Evolutionary conservation across 495 filamentous ascomycete species (phyloP).

Genomic region (Penicillium longicatenatum): DNA sequence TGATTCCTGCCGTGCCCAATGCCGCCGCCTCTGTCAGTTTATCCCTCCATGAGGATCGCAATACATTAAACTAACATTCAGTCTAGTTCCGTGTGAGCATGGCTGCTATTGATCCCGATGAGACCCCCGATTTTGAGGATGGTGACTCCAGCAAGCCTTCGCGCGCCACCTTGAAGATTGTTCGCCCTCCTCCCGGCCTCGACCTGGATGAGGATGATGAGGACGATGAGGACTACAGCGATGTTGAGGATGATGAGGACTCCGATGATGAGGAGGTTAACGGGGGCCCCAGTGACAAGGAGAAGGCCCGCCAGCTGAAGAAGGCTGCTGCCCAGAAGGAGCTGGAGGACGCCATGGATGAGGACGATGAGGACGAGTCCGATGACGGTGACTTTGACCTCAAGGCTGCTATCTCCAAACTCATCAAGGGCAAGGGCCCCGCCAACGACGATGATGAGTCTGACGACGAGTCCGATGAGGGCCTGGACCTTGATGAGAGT

Average conservation of each 20-base stretch:
- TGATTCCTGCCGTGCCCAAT: conserved; percentile 72
- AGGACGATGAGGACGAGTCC: conserved; percentile 57
- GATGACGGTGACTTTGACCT: conserved; percentile 56
- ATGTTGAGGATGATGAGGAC: conserved; percentile 65
- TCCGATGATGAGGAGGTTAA: conserved; percentile 71
- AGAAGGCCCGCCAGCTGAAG: conserved; percentile 81
- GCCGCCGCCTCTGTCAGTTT: conserved; percentile 79
- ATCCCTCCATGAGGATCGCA: conserved; percentile 17
- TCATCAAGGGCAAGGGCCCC: conserved; percentile 81
- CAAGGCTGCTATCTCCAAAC: conserved; percentile 64
- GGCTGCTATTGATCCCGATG: conserved; percentile 93
- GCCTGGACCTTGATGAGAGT: conserved; percentile 75
- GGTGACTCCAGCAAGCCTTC: conserved; percentile 61
- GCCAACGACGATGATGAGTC: conserved; percentile 67
- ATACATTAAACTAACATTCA: conserved; percentile 10
- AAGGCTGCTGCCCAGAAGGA: conserved; percentile 69
- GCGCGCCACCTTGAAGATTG: conserved; percentile 85
- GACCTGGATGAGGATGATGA: conserved; percentile 56
- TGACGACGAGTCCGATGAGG: conserved; percentile 64
- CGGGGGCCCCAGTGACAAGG: conserved; percentile 85
- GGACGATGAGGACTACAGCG: conserved; percentile 61
- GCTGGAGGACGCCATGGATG: conserved; percentile 60
- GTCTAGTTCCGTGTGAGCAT: conserved; percentile 91
- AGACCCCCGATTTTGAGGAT: conserved; percentile 65
- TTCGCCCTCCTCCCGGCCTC: conserved; percentile 63